Evolutionary conservation across 169 alveolate species (phyloP), one percentile per base, ranked within the genome.

Genomic region (Perkinsus olseni): DNA sequence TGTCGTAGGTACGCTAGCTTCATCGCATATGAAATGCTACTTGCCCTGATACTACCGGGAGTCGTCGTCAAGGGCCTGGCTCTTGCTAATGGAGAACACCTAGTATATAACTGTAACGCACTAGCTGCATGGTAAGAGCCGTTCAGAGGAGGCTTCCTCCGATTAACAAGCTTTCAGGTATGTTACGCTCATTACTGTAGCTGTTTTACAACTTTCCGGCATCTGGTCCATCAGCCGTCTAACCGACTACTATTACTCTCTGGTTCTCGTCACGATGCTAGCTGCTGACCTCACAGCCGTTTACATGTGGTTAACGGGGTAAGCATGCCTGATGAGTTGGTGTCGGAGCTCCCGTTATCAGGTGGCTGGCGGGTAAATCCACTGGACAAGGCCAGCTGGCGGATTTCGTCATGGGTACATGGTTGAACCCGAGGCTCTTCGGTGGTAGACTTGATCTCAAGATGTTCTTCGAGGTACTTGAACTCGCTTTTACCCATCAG

Each of bases 401-500:
- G 37, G 94, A 93, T 39, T 93, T 93, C 82, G 50, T 93, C 74
- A 93, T 93, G 94, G 94, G 94, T 48, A 38, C 93, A 6, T 51
- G 93, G 74, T 91, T 93, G 31, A 93, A 93, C 74, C 94, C 94
- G 21, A 62, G 94, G 62, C 74, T 93, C 0, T 62, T 62, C 34
- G 82, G 82, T 38, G 94, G 94, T 24, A 74, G 45, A n/a, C 74
- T 93, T 0, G 94, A 93, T 74, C 92, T 93, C n/a, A 93, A 93
- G 39, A 74, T 93, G 94, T 93, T 62, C 82, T 62, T 62, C 31
- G 82, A 62, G 82, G 82, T 62, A 24, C 82, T 4, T 62, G 3
- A 6, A 40, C 82, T 62, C 82, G 31, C 17, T 62, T 62, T 13
- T 24, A 28, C 6, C 17, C 62, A 24, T 21, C 34, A 13, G 34